Percentiles rank a stretch among this genome's conserved stretches.
Evolutionary conservation across 768 basidiomycete genomes (phyloP).

Genomic region (Calocera viscosa): DNA sequence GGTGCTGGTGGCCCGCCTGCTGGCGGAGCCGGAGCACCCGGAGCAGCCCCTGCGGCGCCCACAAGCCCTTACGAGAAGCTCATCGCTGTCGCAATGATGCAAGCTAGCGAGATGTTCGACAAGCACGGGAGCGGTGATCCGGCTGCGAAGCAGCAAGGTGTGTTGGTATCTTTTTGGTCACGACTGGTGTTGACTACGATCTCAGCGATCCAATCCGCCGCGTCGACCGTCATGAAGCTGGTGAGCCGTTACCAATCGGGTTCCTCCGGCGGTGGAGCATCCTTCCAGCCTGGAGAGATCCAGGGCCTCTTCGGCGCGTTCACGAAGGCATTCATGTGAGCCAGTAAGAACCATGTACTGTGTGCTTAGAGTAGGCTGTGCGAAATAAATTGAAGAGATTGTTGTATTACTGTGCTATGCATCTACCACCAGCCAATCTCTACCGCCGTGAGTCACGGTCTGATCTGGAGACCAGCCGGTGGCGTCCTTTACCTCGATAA

Average conservation of each 20-base stretch:
- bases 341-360: background rate
- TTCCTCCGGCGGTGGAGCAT: background rate
- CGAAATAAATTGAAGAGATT: background rate
- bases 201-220: conserved; percentile 1
- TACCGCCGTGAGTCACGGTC: background rate
- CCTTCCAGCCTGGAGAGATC: background rate
- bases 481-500: background rate
- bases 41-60: background rate
- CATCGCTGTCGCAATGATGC: conserved; percentile 1
- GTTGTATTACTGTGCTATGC: background rate
- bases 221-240: conserved; percentile 1
- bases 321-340: background rate
- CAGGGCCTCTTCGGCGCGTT: conserved; percentile 1
- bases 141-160: conserved; percentile 4
- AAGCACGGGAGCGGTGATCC: conserved; percentile 1
- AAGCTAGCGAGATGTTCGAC: conserved; percentile 1
- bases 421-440: background rate
- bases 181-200: background rate
- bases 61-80: conserved; percentile 6
- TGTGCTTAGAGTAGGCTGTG: background rate
- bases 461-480: background rate
- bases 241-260: background rate
- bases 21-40: background rate
- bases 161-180: background rate
- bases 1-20: background rate